Percentiles rank a stretch among this genome's conserved stretches.
phyloP scores from a whole-genome alignment of 495 filamentous ascomycete species.

The Neurospora sp. region DNA sequence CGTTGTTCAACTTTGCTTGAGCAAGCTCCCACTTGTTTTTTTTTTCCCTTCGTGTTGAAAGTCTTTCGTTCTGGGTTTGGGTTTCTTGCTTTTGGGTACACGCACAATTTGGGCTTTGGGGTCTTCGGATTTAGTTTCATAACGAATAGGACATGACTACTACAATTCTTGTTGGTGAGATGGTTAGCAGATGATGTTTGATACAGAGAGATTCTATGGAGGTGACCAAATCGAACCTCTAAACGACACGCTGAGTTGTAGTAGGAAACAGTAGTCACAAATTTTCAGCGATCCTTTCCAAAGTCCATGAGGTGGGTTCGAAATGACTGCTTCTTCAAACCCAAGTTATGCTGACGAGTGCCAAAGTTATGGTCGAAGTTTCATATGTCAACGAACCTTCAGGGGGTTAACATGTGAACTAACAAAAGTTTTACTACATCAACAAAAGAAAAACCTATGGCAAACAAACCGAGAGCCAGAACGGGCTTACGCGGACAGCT shows the following conservation, averaged over 20 bases:
- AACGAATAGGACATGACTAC: conserved; percentile 4
- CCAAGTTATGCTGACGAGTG: neutral
- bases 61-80: neutral
- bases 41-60: neutral
- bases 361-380: neutral
- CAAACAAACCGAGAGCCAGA: neutral
- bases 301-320: neutral
- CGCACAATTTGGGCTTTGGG: neutral
- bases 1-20: neutral
- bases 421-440: neutral
- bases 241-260: neutral
- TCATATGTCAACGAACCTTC: neutral
- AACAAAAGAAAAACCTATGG: neutral
- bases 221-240: neutral
- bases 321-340: neutral
- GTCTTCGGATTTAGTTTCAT: neutral
- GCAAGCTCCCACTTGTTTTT: neutral
- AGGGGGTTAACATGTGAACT: neutral
- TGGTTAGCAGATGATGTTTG: neutral
- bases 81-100: neutral
- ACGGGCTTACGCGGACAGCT: neutral
- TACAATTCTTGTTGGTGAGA: conserved; percentile 13
- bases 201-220: neutral
- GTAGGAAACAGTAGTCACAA: neutral
- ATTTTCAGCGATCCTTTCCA: neutral